phyloP scores from a whole-genome alignment of 805 yeast genomes.

The Nakazawaea ishiwadae region DNA sequence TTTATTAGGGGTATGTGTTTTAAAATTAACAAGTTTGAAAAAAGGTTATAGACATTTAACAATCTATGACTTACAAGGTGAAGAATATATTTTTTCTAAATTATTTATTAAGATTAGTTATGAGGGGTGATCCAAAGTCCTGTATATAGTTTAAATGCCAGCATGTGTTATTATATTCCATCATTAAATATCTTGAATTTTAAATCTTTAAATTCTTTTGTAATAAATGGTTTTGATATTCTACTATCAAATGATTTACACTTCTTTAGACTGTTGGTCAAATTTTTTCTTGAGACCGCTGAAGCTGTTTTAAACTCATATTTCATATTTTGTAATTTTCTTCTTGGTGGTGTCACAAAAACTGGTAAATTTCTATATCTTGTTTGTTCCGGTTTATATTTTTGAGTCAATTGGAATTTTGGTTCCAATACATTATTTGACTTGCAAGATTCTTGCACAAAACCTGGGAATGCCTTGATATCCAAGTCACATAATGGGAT shows the following conservation, averaged over 20 bases:
- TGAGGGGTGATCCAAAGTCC: too few relatives aligned
- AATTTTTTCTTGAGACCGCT: not conserved
- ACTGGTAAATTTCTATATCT: conserved; percentile 6
- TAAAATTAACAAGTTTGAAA: conserved; percentile 57
- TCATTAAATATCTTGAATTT: conserved; percentile 6
- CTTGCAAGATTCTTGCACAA: conserved; percentile 6
- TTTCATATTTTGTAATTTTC: not conserved
- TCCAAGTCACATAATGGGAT: conserved; percentile 13
- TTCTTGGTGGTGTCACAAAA: conserved; percentile 13
- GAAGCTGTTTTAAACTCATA: conserved; percentile 1
- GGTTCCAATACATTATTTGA: conserved; percentile 5
- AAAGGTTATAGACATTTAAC: conserved; percentile 83
- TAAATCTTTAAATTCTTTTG: not conserved
- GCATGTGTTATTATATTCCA: too few relatives aligned
- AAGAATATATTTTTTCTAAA: conserved; percentile 54
- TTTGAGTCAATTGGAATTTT: conserved; percentile 5
- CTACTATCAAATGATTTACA: conserved; percentile 7
- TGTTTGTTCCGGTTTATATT: conserved; percentile 4
- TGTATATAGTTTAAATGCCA: too few relatives aligned
- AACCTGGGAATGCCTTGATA: conserved; percentile 12
- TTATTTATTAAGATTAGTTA: conserved; percentile 36
- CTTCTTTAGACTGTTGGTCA: not conserved
- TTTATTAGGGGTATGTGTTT: conserved; percentile 51
- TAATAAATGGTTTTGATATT: conserved; percentile 9
- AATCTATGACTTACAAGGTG: conserved; percentile 74